These are phyloP conservation scores for Dissophora globulifera DNA, from an alignment of 192 early-diverging fungal genomes.

Conservation along the genomic window DNA sequence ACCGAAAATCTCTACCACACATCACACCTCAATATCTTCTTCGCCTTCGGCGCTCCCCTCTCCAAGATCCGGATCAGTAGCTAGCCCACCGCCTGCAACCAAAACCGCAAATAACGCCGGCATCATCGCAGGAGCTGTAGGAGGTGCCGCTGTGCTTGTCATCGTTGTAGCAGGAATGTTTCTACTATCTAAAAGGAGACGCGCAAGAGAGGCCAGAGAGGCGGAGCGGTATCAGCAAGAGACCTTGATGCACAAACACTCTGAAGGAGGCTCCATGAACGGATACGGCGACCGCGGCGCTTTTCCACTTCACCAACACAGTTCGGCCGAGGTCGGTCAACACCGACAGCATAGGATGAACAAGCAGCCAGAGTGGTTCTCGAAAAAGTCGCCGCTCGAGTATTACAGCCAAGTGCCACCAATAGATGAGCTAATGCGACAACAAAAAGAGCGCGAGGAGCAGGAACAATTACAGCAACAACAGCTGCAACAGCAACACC, in stretches of 20 bases:
- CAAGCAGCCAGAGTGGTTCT: constrained; percentile 36
- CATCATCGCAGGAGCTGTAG: constrained; percentile 20
- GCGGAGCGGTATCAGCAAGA: constrained; percentile 23
- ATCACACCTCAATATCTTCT: not conserved
- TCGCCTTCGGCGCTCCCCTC: not conserved
- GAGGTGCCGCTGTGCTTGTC: constrained; percentile 9
- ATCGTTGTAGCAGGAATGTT: constrained; percentile 15
- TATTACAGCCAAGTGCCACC: constrained; percentile 26
- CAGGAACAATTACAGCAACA: not conserved
- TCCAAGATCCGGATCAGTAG: not conserved
- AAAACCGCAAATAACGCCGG: constrained; percentile 3
- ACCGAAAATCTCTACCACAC: not conserved
- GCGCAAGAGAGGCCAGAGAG: constrained; percentile 15
- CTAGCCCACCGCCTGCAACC: not conserved
- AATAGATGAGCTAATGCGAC: constrained; percentile 1
- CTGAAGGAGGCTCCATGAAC: not conserved
- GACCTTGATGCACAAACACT: constrained; percentile 20
- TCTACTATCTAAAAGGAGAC: constrained; percentile 10
- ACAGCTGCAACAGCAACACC: not conserved
- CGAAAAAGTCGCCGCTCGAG: constrained; percentile 35
- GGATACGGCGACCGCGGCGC: constrained; percentile 9
- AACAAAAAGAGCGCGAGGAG: not conserved
- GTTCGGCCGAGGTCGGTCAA: not conserved
- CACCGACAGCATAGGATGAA: not conserved
- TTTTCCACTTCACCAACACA: constrained; percentile 1